Percentiles rank a stretch among this genome's conserved stretches.
These are phyloP conservation scores for Candida incommunis DNA, from an alignment of 805 yeast genomes.

Conservation along the genomic window DNA sequence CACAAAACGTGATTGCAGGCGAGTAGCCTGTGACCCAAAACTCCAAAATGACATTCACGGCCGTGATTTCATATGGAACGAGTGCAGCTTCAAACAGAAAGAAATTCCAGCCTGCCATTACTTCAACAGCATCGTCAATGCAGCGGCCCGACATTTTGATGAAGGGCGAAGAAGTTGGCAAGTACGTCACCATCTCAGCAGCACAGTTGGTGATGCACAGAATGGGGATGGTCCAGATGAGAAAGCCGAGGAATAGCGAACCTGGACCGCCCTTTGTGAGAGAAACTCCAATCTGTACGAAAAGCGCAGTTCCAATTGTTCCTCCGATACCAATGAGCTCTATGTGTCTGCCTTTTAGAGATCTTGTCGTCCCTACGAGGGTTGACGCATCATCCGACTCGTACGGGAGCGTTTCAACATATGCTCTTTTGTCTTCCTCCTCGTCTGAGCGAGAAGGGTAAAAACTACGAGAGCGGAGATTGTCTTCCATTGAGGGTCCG, in stretches of 20 bases:
- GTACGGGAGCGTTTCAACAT: not conserved
- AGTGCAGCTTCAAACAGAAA: conserved; percentile 63
- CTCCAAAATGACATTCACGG: conserved; percentile 65
- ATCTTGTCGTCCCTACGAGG: not conserved
- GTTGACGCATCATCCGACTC: not conserved
- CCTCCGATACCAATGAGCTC: conserved; percentile 17
- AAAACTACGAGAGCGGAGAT: too few species aligned
- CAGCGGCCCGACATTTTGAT: conserved; percentile 61
- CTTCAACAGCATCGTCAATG: conserved; percentile 61
- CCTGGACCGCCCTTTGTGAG: conserved; percentile 59
- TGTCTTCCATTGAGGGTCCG: too few species aligned
- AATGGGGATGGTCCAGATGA: conserved; percentile 58
- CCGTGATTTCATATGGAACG: conserved; percentile 73
- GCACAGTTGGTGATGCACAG: conserved; percentile 52
- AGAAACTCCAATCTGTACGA: conserved; percentile 24
- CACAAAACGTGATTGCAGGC: conserved; percentile 53
- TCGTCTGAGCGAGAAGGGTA: too few species aligned
- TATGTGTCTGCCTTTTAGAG: conserved; percentile 33
- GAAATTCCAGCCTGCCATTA: conserved; percentile 69
- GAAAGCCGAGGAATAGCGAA: conserved; percentile 47
- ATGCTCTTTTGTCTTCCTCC: not conserved
- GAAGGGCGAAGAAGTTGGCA: conserved; percentile 69
- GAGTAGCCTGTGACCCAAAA: conserved; percentile 69
- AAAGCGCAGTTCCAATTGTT: conserved; percentile 15
- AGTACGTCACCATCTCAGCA: conserved; percentile 67